These are phyloP conservation scores for Tricharina praecox DNA, from an alignment of 495 filamentous ascomycete genomes.

Conservation along the genomic window DNA sequence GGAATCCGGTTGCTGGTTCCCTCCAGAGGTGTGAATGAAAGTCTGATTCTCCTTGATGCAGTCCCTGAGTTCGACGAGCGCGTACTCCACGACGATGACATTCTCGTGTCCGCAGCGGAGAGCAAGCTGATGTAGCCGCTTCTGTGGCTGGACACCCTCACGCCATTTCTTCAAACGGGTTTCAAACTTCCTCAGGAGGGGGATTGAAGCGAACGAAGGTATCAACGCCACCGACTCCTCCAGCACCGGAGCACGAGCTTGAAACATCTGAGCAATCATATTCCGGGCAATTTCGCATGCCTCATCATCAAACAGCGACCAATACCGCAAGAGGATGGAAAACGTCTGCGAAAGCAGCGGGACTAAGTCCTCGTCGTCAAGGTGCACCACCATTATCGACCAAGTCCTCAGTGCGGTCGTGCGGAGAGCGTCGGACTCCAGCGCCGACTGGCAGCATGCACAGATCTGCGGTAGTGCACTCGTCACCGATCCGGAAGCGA, in stretches of 20 bases:
- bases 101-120: slow-evolving; percentile 66
- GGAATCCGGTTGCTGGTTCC: slow-evolving; percentile 69
- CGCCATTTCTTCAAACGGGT: slow-evolving; percentile 46
- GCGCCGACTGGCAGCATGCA: slow-evolving; percentile 70
- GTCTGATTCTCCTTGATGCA: slow-evolving; percentile 59
- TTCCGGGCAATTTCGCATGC: slow-evolving; percentile 41
- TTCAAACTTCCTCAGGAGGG: slow-evolving; percentile 47
- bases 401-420: slow-evolving; percentile 68
- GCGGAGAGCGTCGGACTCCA: slow-evolving; percentile 53
- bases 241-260: slow-evolving; percentile 41
- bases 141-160: slow-evolving; percentile 34
- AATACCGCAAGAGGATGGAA: slow-evolving; percentile 66
- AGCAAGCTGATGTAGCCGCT: slow-evolving; percentile 51
- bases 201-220: slow-evolving; percentile 61
- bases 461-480: slow-evolving; percentile 82
- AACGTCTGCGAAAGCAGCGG: slow-evolving; percentile 71
- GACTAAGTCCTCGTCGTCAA: slow-evolving; percentile 63
- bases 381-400: slow-evolving; percentile 53
- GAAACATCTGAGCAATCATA: slow-evolving; percentile 48
- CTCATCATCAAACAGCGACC: slow-evolving; percentile 45
- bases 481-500: slow-evolving; percentile 50
- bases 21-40: slow-evolving; percentile 63
- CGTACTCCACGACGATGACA: slow-evolving; percentile 59
- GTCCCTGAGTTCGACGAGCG: slow-evolving; percentile 53
- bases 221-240: slow-evolving; percentile 49